Percentiles rank a stretch among this genome's conserved stretches.
Evolutionary conservation across 176 grass and related monocot genomes (phyloP).

Genomic region (Eragrostis curvula): DNA sequence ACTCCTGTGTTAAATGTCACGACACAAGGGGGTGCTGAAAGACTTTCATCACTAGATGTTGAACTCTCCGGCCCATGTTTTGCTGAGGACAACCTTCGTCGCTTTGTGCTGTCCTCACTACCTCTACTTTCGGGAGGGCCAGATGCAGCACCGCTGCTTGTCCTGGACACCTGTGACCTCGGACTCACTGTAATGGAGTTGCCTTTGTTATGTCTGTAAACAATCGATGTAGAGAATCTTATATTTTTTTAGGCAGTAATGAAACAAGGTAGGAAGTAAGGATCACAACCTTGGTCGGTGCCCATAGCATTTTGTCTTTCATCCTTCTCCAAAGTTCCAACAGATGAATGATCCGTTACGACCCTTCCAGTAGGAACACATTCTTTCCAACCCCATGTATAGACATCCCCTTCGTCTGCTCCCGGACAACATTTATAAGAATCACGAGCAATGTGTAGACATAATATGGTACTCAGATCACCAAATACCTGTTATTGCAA

Average conservation of each 20-base stretch:
- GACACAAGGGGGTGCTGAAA: slow-evolving; percentile 88
- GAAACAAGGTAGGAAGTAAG: slow-evolving; percentile 19
- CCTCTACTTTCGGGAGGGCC: slow-evolving; percentile 74
- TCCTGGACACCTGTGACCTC: slow-evolving; percentile 77
- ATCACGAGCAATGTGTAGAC: background rate
- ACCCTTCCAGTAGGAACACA: slow-evolving; percentile 90
- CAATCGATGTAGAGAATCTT: slow-evolving; percentile 49
- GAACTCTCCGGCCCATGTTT: slow-evolving; percentile 85
- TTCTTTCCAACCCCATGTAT: slow-evolving; percentile 99
- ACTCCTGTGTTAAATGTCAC: slow-evolving; percentile 88
- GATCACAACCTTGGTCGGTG: slow-evolving; percentile 72
- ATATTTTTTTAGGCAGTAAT: slow-evolving; percentile 42
- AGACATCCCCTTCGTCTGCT: slow-evolving; percentile 88
- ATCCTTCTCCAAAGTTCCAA: slow-evolving; percentile 77
- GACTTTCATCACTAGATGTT: slow-evolving; percentile 83
- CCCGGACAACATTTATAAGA: slow-evolving; percentile 42
- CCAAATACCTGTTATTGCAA: slow-evolving; percentile 74
- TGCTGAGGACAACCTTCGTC: slow-evolving; percentile 79
- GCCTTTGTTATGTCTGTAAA: slow-evolving; percentile 55
- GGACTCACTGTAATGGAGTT: slow-evolving; percentile 86
- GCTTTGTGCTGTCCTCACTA: slow-evolving; percentile 80
- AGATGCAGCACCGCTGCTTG: slow-evolving; percentile 60
- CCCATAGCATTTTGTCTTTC: slow-evolving; percentile 51
- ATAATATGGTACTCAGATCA: background rate
- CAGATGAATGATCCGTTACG: slow-evolving; percentile 57